Evolutionary conservation across 2,329 filamentous ascomycete genomes (phyloP).

Genomic region (Alternaria sp.): DNA sequence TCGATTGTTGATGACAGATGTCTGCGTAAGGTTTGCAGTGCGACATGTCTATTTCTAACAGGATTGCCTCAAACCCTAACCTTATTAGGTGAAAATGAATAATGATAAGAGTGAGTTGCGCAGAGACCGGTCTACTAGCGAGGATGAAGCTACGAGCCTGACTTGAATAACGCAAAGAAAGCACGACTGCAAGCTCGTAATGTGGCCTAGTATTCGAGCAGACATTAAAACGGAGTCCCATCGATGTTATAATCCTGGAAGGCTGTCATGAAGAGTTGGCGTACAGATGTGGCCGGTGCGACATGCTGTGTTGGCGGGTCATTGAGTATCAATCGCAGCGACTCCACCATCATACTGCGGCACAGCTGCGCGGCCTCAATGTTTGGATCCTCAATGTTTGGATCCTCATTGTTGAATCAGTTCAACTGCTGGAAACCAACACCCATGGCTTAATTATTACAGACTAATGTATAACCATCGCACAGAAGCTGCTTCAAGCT

Average conservation of each 20-base stretch:
- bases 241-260: constrained; percentile 63
- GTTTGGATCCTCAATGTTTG: constrained; percentile 78
- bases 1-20: not conserved
- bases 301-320: constrained; percentile 86
- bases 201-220: not conserved
- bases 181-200: not conserved
- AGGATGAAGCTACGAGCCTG: not conserved
- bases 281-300: constrained; percentile 84
- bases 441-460: constrained; percentile 71
- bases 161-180: not conserved
- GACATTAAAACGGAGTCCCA: not conserved
- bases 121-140: not conserved
- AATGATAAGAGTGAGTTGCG: not conserved
- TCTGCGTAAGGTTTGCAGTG: not conserved
- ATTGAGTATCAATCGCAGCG: constrained; percentile 86
- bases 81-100: not conserved
- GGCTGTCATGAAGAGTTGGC: constrained; percentile 82
- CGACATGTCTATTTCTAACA: not conserved
- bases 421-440: too few relatives aligned
- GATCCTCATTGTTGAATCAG: constrained; percentile 71
- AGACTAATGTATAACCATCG: constrained; percentile 82
- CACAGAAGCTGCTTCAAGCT: constrained; percentile 76
- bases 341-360: not conserved
- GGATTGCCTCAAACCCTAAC: not conserved
- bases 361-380: constrained; percentile 68